Evolutionary conservation across 176 grass and related monocot species (phyloP).

Genomic region (Sorghum bicolor): Sorghum_bicolor_NCBIv3 NC_012870.2:61362501-61363000

Average conservation of each 20-base stretch:
- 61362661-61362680: too few relatives aligned
- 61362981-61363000: too few relatives aligned
- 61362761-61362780: not conserved
- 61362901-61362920: not conserved
- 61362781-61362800: not conserved
- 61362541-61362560: too few relatives aligned
- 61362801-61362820: not conserved
- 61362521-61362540: too few relatives aligned
- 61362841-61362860: too few relatives aligned
- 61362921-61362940: not conserved
- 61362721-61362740: not conserved
- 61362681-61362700: not conserved
- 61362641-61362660: not conserved
- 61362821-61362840: not conserved
- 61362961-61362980: too few relatives aligned
- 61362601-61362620: not conserved
- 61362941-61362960: too few relatives aligned
- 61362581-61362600: not conserved
- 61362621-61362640: not conserved
- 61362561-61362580: not conserved
- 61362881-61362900: not conserved
- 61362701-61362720: not conserved
- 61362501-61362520: too few relatives aligned
- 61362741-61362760: not conserved
- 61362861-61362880: not conserved